Evolutionary conservation across 345 rosid species (phyloP).

Genomic region (Citrus maxima): DNA sequence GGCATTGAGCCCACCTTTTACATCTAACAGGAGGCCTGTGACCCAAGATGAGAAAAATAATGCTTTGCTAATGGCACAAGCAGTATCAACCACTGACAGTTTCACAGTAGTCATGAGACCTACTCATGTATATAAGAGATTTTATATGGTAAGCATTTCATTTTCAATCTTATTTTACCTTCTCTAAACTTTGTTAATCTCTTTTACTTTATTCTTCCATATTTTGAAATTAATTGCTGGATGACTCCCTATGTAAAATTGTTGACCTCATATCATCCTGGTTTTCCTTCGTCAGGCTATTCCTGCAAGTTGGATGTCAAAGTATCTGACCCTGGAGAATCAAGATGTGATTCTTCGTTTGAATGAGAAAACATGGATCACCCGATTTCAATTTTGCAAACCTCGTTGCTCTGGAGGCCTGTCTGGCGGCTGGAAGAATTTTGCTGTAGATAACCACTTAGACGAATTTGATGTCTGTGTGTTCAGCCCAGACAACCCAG

Average conservation of each 20-base stretch:
- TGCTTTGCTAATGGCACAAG: slow-evolving; percentile 28
- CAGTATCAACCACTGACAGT: slow-evolving; percentile 23
- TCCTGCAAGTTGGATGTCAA: slow-evolving; percentile 34
- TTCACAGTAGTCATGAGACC: slow-evolving; percentile 39
- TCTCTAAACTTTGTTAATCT: neutral
- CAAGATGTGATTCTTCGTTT: slow-evolving; percentile 36
- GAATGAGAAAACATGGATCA: slow-evolving; percentile 32
- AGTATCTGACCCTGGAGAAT: slow-evolving; percentile 22
- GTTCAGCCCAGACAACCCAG: slow-evolving; percentile 27
- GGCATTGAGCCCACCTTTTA: slow-evolving; percentile 3
- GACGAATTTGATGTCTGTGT: slow-evolving; percentile 48
- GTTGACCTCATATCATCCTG: neutral
- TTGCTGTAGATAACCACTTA: slow-evolving; percentile 43
- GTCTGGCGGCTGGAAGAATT: slow-evolving; percentile 48
- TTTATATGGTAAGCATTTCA: slow-evolving; percentile 33
- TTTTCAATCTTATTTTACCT: neutral
- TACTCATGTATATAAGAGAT: slow-evolving; percentile 27
- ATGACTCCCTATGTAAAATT: neutral
- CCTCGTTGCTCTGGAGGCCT: slow-evolving; percentile 35
- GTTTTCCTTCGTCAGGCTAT: slow-evolving; percentile 26
- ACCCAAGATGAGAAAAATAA: slow-evolving; percentile 29
- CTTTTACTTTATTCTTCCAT: neutral
- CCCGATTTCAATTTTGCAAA: slow-evolving; percentile 16
- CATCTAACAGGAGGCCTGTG: slow-evolving; percentile 34
- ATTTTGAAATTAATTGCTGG: neutral